Base-by-base conservation (phyloP, 345 rosid genomes). In the Eucalyptus curtisii region DNA sequence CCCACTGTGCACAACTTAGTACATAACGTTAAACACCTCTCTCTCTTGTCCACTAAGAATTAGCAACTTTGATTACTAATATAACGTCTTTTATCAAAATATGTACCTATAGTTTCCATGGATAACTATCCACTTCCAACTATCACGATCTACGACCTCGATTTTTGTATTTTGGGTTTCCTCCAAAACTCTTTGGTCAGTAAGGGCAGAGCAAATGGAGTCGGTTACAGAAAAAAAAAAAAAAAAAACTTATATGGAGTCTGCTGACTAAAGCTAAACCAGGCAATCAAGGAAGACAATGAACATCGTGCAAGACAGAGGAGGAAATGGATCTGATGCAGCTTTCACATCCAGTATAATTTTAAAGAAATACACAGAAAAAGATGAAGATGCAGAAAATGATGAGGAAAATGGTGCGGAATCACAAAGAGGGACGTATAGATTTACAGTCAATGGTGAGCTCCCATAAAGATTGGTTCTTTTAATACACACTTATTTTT, bases 1-100 rank as follows among this genome's bases (percentile, higher is more conserved):
- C 80, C 80, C 4, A 0, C 37, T 68, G 11, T 2, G 2, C 80
- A 31, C 25, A 33, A 68, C 44, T 68, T 68, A 33, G 42, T 33
- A 33, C 10, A 2, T 16, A 17, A 68, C 22, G 0, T 17, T 33
- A 68, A 17, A 17, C 22, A 68, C 44, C 44, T 0, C 1, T 17
- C 4, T 68, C 24, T 33, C 42, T 33, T 33, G 13, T 33, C 44
- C 80, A 68, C 44, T 68, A 5, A 3, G 1, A 68, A 68, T 20
- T 17, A 33, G 80, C 25, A 68, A 33, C 7, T 68, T 68, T 17
- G 80, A 68, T 68, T 2, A 33, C 24, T 17, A 17, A 17, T 33
- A 11, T 68, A 17, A 68, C 7, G 0, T 68, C 80, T 68, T 68
- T 68, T 33, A 33, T 5, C 2, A 68, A 68, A 68, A 68, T 68